Base-by-base conservation (phyloP, 345 rosid genomes). In the Pugionium cornutum region DNA sequence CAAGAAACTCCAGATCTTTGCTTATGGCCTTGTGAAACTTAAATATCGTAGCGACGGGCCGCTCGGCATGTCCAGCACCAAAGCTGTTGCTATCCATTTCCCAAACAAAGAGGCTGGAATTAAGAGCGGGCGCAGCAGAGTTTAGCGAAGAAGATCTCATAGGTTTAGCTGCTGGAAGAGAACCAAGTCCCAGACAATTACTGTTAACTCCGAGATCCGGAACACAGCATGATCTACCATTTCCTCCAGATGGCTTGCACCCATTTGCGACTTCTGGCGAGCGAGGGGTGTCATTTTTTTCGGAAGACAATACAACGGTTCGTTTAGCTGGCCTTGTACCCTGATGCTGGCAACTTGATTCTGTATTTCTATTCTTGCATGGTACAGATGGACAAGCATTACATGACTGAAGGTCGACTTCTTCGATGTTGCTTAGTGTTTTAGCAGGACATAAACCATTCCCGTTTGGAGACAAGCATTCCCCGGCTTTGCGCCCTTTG, bases 21-120 rank as follows among this genome's bases (percentile, higher is more conserved):
- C 89, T 69, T 52, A 91, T 91, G 58, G 95, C 96, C 76, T 86
- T 91, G 68, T 91, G 97, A 80, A 91, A 88, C 64, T 91, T 91
- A 68, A 91, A 91, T 69, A 91, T 84, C 2, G 84, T 91, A 76
- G 89, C 97, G 73, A 91, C 89, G 28, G 97, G 97, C 42, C 96
- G 81, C 74, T 69, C 84, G 10, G 75, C 70, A 47, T 62, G 72
- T 45, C 81, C 86, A 68, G 69, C 54, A 58, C 77, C 74, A 43
- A 76, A 75, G 75, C 78, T 70, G 70, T 73, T 78, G 74, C 58
- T 75, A 68, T 83, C 94, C 69, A 80, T 73, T 78, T 88, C 96
- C 96, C 96, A 88, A 65, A 78, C 59, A 79, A 88, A 91, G 73
- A 91, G 96, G 77, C 89, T 88, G 63, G 97, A 91, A 70, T 85